These are phyloP conservation scores for Amniculicola lignicola DNA, from an alignment of 495 filamentous ascomycete genomes.

Conservation along the genomic window DNA sequence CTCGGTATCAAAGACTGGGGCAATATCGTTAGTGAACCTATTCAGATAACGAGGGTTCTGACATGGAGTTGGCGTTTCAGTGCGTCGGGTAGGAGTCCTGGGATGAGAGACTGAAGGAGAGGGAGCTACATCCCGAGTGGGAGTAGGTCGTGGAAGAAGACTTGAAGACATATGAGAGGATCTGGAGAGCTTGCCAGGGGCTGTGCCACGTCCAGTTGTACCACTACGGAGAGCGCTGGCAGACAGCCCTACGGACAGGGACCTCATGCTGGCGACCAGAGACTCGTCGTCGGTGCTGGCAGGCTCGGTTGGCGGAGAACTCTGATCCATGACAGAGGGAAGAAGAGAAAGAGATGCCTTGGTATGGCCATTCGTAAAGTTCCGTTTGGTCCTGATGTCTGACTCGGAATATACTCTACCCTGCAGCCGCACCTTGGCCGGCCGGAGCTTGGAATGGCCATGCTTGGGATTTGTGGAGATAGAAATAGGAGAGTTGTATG, in stretches of 20 bases:
- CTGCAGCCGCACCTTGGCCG: not conserved
- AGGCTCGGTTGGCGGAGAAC: conserved; percentile 12
- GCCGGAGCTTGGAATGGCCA: not conserved
- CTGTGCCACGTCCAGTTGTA: conserved; percentile 16
- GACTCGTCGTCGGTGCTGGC: conserved; percentile 12
- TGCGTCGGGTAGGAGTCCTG: conserved; percentile 34
- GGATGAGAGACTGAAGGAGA: conserved; percentile 2
- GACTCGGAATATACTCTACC: not conserved
- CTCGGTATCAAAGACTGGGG: conserved; percentile 70
- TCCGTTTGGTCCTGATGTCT: not conserved
- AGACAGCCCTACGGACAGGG: conserved; percentile 14
- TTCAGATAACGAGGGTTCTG: conserved; percentile 58
- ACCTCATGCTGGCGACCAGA: conserved; percentile 14
- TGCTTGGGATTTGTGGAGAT: conserved; percentile 14
- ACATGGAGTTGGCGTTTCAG: conserved; percentile 4
- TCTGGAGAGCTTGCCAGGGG: conserved; percentile 25
- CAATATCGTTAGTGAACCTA: conserved; percentile 64
- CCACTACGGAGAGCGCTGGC: not conserved
- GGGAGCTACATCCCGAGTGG: conserved; percentile 4
- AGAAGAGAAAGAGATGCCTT: conserved; percentile 12
- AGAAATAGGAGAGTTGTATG: conserved; percentile 11
- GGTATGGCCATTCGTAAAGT: conserved; percentile 3
- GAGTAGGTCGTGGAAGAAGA: conserved; percentile 12
- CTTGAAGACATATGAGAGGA: conserved; percentile 12
- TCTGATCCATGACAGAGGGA: conserved; percentile 6